A percentile compares a stretch with the other conserved stretches of the same genome.
Conservation (phyloP, 495 filamentous ascomycete species). For the Aspergillus incahuasiensis region DNA sequence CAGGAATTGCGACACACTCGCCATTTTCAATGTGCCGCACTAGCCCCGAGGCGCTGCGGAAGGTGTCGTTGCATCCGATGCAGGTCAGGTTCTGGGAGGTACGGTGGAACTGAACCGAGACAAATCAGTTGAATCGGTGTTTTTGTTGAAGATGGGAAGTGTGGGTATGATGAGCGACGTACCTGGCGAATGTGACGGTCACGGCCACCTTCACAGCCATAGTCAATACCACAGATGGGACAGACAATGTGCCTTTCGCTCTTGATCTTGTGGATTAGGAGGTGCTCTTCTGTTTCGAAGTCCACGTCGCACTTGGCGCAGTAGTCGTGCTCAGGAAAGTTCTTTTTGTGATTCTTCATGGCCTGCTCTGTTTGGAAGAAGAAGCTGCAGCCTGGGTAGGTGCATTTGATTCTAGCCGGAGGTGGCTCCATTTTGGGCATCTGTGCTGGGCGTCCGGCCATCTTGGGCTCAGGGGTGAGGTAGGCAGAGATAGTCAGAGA, state of each 20-base stretch:
- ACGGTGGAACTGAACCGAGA: conserved; percentile 33
- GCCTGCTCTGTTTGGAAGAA: conserved; percentile 49
- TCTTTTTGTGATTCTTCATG: conserved; percentile 46
- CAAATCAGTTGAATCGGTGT: neutral
- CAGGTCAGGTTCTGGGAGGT: conserved; percentile 42
- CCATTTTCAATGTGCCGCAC: conserved; percentile 50
- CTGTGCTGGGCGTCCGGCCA: neutral
- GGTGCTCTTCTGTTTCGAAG: conserved; percentile 36
- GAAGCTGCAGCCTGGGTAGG: conserved; percentile 54
- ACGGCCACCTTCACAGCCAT: conserved; percentile 41
- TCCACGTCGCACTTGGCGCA: conserved; percentile 49
- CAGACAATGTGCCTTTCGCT: conserved; percentile 45
- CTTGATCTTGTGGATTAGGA: conserved; percentile 38
- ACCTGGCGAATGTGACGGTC: conserved; percentile 44
- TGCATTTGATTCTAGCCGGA: conserved; percentile 44
- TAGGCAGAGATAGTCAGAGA: too few species aligned
- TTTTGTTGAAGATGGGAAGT: neutral
- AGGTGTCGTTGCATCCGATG: conserved; percentile 38
- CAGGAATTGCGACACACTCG: conserved; percentile 33
- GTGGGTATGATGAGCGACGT: conserved; percentile 15
- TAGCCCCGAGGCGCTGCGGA: conserved; percentile 37
- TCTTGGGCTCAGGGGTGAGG: neutral
- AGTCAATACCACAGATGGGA: conserved; percentile 48
- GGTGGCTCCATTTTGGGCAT: neutral
- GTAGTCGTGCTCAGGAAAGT: conserved; percentile 42